Evolutionary conservation across 2,329 filamentous ascomycete genomes (phyloP), one percentile per base, ranked within the genome.

Genomic region (Colletotrichum melonis): DNA sequence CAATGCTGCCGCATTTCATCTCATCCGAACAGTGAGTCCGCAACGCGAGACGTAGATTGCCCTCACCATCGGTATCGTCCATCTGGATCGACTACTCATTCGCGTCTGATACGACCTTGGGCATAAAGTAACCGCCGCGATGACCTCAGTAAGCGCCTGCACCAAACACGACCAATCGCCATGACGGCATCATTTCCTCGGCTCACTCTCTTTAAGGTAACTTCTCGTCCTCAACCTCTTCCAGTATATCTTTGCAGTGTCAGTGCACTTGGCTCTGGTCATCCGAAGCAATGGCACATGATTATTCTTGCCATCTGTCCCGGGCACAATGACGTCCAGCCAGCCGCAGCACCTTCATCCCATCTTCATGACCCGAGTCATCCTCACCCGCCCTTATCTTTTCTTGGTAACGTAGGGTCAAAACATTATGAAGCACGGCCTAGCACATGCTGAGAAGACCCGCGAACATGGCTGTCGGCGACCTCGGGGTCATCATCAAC

Each of bases 131-230:
- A 52, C 52, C 57, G 49, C 24, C 28, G 24, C 16, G 55, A 11
- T 72, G 52, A 55, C 56, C 49, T 63, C 58, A 54, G 35, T 68
- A 72, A 69, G 49, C 69, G 49, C 58, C 56, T 38, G 16, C 57
- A 16, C 35, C 35, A 5, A 42, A 30, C 11, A 56, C 62, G 6
- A 26, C 38, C 55, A 38, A 66, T 38, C 19, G 30, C 54, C 24
- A 57, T 5, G 24, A 56, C 54, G 12, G 26, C 42, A 49, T 49
- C 42, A 9, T 19, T 49, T 22, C 42, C 42, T 22, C 19, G 19
- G 42, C 19, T 49, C 42, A n/a, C 19, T 22, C 42, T 22, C 28
- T 12, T 38, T 2, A 3, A 28, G 46, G 19, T 14, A 24, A 22
- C 9, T 63, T 30, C n/a, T 52, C 42, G 42, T 49, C 42, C 42